Evolutionary conservation across 2,329 filamentous ascomycete genomes (phyloP), one percentile per base, ranked within the genome.

Genomic region (Cladophialophora exuberans): DNA sequence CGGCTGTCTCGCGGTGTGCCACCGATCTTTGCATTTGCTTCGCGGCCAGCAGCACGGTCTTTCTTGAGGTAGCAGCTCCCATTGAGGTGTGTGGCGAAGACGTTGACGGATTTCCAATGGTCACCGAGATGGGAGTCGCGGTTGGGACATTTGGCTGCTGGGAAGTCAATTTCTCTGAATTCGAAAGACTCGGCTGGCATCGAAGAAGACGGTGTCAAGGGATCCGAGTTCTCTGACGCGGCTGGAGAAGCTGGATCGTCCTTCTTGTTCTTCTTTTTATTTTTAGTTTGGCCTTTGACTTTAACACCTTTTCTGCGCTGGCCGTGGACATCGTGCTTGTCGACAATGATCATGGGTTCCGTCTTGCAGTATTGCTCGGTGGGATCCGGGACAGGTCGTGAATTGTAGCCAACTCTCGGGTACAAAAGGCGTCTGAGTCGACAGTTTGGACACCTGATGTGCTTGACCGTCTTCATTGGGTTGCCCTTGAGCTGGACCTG

Each of bases 301-400:
- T 65, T 65, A 56, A 65, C 62, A 6, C 62, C 62, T 53, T 65
- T 65, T 52, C 61, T 65, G 15, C 62, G 59, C 30, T 65, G 62
- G 58, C 82, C 83, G 65, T 85, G 84, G 48, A 85, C 82, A 64
- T 86, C 83, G 65, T 84, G 80, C 31, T 82, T 82, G 11, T 79
- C 75, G 56, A 78, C 71, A 53, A 76, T 77, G 41, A 83, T 79
- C 73, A 82, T 80, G 3, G 83, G 83, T 54, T 81, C 79, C 44
- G 79, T 77, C 65, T 79, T 79, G 70, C 83, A 86, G 68, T 85
- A 86, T 62, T 64, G 60, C 43, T 59, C 58, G 49, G 74, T 71
- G 1, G 81, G 77, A 64, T 79, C 75, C 45, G 79, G 79, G 15
- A 71, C 69, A 35, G 72, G 69, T 56, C 72, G 69, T 54, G 78